Conservation (phyloP, 108 stramenopile genomes). For the Discostella pseudostelligera region DNA sequence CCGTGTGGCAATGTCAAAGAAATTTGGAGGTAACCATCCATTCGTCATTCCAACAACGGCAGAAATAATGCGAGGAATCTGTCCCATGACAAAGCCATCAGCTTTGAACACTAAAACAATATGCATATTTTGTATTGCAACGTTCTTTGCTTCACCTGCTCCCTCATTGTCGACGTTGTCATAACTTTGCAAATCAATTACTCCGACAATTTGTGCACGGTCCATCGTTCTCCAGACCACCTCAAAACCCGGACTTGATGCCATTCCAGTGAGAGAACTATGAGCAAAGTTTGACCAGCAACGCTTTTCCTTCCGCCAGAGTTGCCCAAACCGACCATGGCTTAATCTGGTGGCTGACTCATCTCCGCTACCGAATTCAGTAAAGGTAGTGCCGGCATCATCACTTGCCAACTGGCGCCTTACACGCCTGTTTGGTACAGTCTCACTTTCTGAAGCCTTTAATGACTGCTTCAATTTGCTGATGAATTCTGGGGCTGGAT, state of each 20-base stretch:
- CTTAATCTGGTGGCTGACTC: slow-evolving; percentile 30
- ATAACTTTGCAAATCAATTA: slow-evolving; percentile 24
- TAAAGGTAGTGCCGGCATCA: background rate
- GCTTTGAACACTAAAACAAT: slow-evolving; percentile 61
- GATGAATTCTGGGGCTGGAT: slow-evolving; percentile 25
- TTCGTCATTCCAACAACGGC: slow-evolving; percentile 59
- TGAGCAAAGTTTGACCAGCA: slow-evolving; percentile 79
- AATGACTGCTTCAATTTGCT: slow-evolving; percentile 39
- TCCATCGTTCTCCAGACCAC: slow-evolving; percentile 73
- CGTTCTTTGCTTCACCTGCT: background rate
- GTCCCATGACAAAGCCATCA: slow-evolving; percentile 61
- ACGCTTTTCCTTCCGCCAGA: slow-evolving; percentile 52
- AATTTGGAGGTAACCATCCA: slow-evolving; percentile 59
- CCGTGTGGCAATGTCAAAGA: slow-evolving; percentile 50
- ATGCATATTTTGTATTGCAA: slow-evolving; percentile 22
- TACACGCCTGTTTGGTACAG: slow-evolving; percentile 29
- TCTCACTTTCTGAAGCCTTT: slow-evolving; percentile 34
- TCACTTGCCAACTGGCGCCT: slow-evolving; percentile 13
- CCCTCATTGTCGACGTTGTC: background rate
- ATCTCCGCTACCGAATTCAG: slow-evolving; percentile 33
- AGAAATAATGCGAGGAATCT: slow-evolving; percentile 57
- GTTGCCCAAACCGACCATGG: slow-evolving; percentile 62
- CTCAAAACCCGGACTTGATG: slow-evolving; percentile 63
- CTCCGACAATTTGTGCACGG: slow-evolving; percentile 53
- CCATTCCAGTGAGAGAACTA: slow-evolving; percentile 52